Evolutionary conservation across 2,329 filamentous ascomycete species (phyloP).

Genomic region (Claviceps sp.): DNA sequence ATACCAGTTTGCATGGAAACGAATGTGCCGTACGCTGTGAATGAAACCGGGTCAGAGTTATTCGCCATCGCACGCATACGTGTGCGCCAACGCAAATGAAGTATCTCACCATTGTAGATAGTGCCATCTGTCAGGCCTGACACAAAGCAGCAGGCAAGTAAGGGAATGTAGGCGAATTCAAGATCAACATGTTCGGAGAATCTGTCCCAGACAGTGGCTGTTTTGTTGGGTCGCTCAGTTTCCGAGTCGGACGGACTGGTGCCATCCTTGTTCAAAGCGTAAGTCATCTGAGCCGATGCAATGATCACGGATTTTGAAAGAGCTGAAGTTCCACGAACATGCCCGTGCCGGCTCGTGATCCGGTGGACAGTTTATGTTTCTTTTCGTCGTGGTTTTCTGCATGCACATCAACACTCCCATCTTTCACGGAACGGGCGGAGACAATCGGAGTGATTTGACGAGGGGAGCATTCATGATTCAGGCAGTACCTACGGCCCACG

Average conservation of each 20-base stretch:
- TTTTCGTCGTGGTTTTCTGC: neutral
- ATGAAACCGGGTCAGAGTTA: neutral
- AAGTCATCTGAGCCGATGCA: neutral
- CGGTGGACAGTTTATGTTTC: neutral
- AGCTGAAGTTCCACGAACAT: neutral
- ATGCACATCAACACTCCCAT: neutral
- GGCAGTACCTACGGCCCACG: too few relatives aligned
- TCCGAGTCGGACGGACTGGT: constrained; percentile 7
- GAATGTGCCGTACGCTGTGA: constrained; percentile 12
- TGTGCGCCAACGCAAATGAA: too few relatives aligned
- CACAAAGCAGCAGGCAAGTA: constrained; percentile 21
- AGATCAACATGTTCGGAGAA: constrained; percentile 8
- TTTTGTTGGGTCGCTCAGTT: constrained; percentile 5
- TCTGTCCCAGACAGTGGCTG: constrained; percentile 1
- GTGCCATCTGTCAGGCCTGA: constrained; percentile 27
- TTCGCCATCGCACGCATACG: neutral
- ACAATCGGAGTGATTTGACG: constrained; percentile 1
- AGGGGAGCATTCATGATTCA: neutral
- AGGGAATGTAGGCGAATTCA: constrained; percentile 17
- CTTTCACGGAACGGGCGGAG: neutral
- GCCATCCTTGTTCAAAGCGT: neutral
- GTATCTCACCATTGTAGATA: constrained; percentile 21
- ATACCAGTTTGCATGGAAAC: constrained; percentile 27
- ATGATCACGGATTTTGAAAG: neutral
- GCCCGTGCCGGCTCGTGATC: neutral